These are phyloP conservation scores for Candida gorgasii DNA, from an alignment of 805 yeast species.

Conservation along the genomic window DNA sequence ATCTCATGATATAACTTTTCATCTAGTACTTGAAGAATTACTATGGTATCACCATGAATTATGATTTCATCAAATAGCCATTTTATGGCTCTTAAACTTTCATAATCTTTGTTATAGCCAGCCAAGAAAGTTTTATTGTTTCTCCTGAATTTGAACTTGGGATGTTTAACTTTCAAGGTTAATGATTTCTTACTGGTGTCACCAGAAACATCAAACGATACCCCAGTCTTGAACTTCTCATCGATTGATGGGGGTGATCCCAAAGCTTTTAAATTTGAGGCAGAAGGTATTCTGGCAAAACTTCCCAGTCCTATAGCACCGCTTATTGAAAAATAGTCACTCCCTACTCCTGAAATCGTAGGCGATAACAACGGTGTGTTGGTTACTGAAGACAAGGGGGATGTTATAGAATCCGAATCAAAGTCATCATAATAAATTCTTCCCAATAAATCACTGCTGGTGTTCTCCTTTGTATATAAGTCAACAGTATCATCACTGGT, in stretches of 20 bases:
- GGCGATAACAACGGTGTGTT: constrained; percentile 20
- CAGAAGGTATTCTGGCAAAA: constrained; percentile 10
- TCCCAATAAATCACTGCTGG: constrained; percentile 41
- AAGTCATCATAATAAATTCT: constrained; percentile 45
- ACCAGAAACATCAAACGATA: constrained; percentile 40
- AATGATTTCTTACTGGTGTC: constrained; percentile 33
- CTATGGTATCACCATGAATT: constrained; percentile 43
- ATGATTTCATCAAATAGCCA: constrained; percentile 48
- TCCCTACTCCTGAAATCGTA: constrained; percentile 13
- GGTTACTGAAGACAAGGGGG: constrained; percentile 21
- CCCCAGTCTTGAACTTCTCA: constrained; percentile 23
- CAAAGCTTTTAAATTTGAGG: constrained; percentile 15
- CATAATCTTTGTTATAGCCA: constrained; percentile 40
- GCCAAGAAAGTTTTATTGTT: constrained; percentile 44
- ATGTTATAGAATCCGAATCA: constrained; percentile 30
- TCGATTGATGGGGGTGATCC: constrained; percentile 15
- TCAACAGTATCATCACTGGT: constrained; percentile 40
- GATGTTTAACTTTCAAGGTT: constrained; percentile 43
- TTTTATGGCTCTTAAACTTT: constrained; percentile 40
- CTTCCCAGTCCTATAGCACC: constrained; percentile 4
- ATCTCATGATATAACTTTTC: constrained; percentile 30
- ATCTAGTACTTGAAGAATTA: constrained; percentile 43
- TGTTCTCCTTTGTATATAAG: constrained; percentile 37
- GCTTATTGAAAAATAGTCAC: constrained; percentile 14
- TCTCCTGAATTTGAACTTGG: constrained; percentile 43